Evolutionary conservation across 2,329 filamentous ascomycete species (phyloP).

Genomic region (Aspergillus ibericus): DNA sequence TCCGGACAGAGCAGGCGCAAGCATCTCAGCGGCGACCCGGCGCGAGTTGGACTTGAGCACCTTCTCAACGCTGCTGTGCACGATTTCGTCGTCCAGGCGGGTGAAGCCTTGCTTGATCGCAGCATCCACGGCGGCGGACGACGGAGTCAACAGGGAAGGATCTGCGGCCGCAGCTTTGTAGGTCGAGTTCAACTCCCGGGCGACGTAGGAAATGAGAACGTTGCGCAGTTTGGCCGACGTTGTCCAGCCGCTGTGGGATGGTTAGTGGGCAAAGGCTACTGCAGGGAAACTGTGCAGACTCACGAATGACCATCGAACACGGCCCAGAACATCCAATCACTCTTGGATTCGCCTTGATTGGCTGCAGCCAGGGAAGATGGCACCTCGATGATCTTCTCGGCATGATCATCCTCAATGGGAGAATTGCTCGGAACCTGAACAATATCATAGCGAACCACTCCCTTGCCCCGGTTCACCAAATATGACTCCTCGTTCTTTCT

Average conservation of each 20-base stretch:
- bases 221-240: slow-evolving; percentile 95
- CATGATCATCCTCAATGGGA: slow-evolving; percentile 97
- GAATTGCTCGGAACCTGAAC: slow-evolving; percentile 95
- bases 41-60: slow-evolving; percentile 87
- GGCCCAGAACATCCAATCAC: slow-evolving; percentile 99
- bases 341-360: slow-evolving; percentile 58
- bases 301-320: slow-evolving; percentile 97
- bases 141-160: slow-evolving; percentile 61
- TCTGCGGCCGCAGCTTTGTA: slow-evolving; percentile 72
- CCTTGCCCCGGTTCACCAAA: slow-evolving; percentile 81
- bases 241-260: slow-evolving; percentile 75
- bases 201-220: slow-evolving; percentile 87
- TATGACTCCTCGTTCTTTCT: slow-evolving; percentile 90
- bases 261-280: neutral
- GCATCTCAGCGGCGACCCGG: slow-evolving; percentile 82
- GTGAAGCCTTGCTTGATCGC: slow-evolving; percentile 93
- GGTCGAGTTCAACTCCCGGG: slow-evolving; percentile 85
- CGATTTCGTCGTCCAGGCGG: slow-evolving; percentile 88
- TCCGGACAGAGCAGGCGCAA: slow-evolving; percentile 92
- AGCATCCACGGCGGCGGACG: slow-evolving; percentile 76
- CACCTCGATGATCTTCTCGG: slow-evolving; percentile 95
- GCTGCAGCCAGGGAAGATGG: slow-evolving; percentile 60
- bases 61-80: slow-evolving; percentile 87
- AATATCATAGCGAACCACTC: slow-evolving; percentile 90
- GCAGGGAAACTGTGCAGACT: slow-evolving; percentile 34